A percentile compares a stretch with the other conserved stretches of the same genome.
phyloP scores from a whole-genome alignment of 2,329 filamentous ascomycete species.

The Zalaria sp. region DNA sequence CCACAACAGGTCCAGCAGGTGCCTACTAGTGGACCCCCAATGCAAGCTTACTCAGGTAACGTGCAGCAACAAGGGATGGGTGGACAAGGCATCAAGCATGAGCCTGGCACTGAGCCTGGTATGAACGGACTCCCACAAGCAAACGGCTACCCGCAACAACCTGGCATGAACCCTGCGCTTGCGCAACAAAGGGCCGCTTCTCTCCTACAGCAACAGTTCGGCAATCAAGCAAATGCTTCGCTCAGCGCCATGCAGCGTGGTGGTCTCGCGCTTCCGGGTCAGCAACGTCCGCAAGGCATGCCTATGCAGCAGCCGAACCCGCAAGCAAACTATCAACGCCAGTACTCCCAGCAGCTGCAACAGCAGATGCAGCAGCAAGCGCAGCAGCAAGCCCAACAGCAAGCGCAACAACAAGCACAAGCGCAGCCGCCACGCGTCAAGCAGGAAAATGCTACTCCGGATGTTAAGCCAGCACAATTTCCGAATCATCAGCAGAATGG shows the following conservation, averaged over 20 bases:
- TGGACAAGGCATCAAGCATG: constrained; percentile 36
- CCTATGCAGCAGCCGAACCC: constrained; percentile 16
- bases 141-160: constrained; percentile 17
- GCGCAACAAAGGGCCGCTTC: constrained; percentile 41
- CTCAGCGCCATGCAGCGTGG: constrained; percentile 45
- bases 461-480: constrained; percentile 10
- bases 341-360: constrained; percentile 21
- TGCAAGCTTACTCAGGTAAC: constrained; percentile 8
- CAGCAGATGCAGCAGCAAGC: constrained; percentile 10
- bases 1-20: constrained; percentile 27
- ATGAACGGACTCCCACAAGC: constrained; percentile 13
- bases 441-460: constrained; percentile 15
- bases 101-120: constrained; percentile 26
- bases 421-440: constrained; percentile 22
- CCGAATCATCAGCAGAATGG: constrained; percentile 20
- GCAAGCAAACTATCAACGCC: constrained; percentile 23
- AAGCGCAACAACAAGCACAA: constrained; percentile 12
- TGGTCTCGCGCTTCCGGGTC: constrained; percentile 9
- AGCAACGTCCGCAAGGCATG: constrained; percentile 18
- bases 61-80: constrained; percentile 14
- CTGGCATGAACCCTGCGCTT: constrained; percentile 26
- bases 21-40: constrained; percentile 24
- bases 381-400: constrained; percentile 19
- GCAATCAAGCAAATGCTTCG: constrained; percentile 48
- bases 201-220: constrained; percentile 43